Evolutionary conservation across 371 early-diverging fungal genomes (phyloP).

Genomic region (Choanephora cucurbitarum): DNA sequence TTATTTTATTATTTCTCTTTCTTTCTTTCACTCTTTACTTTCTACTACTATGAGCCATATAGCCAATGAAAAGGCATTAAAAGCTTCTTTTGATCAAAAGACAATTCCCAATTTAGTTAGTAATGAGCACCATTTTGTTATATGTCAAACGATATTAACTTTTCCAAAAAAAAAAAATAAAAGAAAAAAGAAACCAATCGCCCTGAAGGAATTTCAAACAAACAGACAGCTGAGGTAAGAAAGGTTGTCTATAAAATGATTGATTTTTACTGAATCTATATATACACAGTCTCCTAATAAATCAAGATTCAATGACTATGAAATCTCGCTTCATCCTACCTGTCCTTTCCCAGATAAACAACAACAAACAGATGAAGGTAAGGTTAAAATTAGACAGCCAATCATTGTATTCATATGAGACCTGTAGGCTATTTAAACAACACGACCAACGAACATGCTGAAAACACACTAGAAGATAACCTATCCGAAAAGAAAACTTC

Average conservation of each 20-base stretch:
- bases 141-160: background rate
- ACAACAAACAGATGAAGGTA: background rate
- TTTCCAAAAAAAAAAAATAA: background rate
- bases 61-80: background rate
- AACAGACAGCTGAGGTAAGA: background rate
- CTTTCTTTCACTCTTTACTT: background rate
- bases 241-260: no score
- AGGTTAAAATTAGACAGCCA: no score
- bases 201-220: background rate
- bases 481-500: slow-evolving; percentile 8
- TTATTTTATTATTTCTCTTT: background rate
- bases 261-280: no score
- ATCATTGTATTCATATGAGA: no score
- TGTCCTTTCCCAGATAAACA: slow-evolving; percentile 7
- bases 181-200: background rate
- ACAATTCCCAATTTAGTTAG: background rate
- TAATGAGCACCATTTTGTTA: background rate
- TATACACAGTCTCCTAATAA: background rate
- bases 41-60: background rate
- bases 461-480: slow-evolving; percentile 12
- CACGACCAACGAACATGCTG: background rate
- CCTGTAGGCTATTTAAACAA: slow-evolving; percentile 4
- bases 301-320: background rate
- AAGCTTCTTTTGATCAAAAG: background rate
- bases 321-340: slow-evolving; percentile 4